Evolutionary conservation across 805 yeast genomes (phyloP).

Genomic region (Kodamaea kaohsiungensis): DNA sequence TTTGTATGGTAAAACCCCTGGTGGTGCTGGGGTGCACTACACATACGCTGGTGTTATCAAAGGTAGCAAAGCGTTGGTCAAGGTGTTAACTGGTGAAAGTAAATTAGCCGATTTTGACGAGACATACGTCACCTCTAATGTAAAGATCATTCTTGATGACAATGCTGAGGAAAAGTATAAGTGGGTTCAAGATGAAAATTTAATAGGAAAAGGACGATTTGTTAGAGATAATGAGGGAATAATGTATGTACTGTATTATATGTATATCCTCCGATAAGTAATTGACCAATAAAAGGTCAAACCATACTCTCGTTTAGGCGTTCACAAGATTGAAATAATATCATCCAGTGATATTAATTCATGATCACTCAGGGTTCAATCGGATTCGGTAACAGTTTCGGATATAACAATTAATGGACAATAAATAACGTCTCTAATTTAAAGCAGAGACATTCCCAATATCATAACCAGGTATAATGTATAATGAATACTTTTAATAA

Average conservation of each 20-base stretch:
- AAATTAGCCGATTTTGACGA: constrained; percentile 40
- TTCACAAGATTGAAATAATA: too few relatives aligned
- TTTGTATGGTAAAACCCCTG: constrained; percentile 45
- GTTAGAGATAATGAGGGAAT: constrained; percentile 46
- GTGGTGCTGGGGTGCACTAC: constrained; percentile 44
- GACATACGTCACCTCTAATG: constrained; percentile 51
- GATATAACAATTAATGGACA: too few relatives aligned
- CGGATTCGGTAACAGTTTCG: too few relatives aligned
- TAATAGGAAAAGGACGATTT: constrained; percentile 62
- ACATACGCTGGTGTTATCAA: constrained; percentile 52
- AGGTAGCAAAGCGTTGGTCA: constrained; percentile 22
- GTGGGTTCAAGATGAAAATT: constrained; percentile 52
- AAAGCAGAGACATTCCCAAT: too few relatives aligned
- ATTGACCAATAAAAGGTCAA: too few relatives aligned
- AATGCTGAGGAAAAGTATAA: constrained; percentile 42
- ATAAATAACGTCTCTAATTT: too few relatives aligned
- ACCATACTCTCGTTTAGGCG: too few relatives aligned
- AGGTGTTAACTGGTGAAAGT: constrained; percentile 34
- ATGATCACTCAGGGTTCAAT: too few relatives aligned
- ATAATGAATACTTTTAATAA: too few relatives aligned
- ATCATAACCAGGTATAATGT: too few relatives aligned
- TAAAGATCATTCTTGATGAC: constrained; percentile 44
- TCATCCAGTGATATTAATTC: too few relatives aligned
- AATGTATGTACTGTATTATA: constrained; percentile 55
- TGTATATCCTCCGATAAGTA: constrained; percentile 34